Evolutionary conservation across 208 protist species (phyloP).

Genomic region (Leishmania turanica): DNA sequence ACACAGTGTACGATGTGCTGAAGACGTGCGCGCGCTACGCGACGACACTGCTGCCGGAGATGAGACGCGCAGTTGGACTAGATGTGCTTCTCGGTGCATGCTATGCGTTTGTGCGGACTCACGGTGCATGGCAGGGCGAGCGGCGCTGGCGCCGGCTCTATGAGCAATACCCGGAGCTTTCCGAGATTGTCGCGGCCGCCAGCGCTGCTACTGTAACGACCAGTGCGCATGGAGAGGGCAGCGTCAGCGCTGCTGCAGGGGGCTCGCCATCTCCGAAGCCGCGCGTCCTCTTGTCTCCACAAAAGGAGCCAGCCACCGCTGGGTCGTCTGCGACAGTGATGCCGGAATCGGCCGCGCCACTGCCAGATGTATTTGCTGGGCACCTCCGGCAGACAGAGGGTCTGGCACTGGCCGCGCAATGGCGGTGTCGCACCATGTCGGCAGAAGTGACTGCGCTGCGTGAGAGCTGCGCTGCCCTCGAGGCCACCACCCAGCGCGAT

Average conservation of each 20-base stretch:
- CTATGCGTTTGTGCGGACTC: neutral
- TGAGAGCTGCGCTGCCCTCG: slow-evolving; percentile 7
- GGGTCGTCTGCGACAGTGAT: neutral
- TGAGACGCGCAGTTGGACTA: slow-evolving; percentile 2
- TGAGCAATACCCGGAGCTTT: slow-evolving; percentile 27
- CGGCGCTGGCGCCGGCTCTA: slow-evolving; percentile 25
- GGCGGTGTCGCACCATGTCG: slow-evolving; percentile 7
- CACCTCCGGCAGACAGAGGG: slow-evolving; percentile 28
- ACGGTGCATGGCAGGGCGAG: neutral
- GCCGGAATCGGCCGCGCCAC: neutral
- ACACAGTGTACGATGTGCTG: slow-evolving; percentile 16
- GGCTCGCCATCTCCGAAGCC: neutral
- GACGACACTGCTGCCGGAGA: slow-evolving; percentile 5
- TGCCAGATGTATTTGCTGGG: slow-evolving; percentile 4
- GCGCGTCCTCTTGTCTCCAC: slow-evolving; percentile 1
- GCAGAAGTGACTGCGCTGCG: slow-evolving; percentile 23
- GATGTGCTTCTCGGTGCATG: slow-evolving; percentile 17
- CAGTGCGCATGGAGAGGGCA: neutral
- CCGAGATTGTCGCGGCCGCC: slow-evolving; percentile 6
- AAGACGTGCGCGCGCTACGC: slow-evolving; percentile 23
- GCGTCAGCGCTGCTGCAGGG: neutral
- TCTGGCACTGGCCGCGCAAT: slow-evolving; percentile 23
- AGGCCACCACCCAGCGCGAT: slow-evolving; percentile 2
- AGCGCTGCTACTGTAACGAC: neutral
- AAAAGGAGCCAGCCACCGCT: neutral